A percentile compares a stretch with the other conserved stretches of the same genome.
Evolutionary conservation across 352 stramenopile species (phyloP).

Genomic region (Phytophthora foliorum): DNA sequence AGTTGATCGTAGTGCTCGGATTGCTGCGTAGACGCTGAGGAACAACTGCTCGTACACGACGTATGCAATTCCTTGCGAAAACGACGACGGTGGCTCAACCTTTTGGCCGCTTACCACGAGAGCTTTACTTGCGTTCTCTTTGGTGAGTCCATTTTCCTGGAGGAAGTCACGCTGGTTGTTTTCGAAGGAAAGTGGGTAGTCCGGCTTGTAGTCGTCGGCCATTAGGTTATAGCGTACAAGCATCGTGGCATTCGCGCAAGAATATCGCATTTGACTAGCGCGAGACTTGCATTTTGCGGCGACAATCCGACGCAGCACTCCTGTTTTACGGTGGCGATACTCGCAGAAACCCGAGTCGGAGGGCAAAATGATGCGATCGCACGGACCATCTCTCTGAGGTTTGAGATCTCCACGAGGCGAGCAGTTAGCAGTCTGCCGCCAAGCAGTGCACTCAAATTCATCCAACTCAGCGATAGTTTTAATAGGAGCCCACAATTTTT

Average conservation of each 20-base stretch:
- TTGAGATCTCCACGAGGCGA: slow-evolving; percentile 42
- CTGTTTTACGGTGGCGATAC: slow-evolving; percentile 48
- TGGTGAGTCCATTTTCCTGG: slow-evolving; percentile 47
- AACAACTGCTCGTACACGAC: slow-evolving; percentile 67
- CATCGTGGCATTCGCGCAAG: slow-evolving; percentile 53
- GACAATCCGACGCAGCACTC: slow-evolving; percentile 47
- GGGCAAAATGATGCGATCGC: slow-evolving; percentile 40
- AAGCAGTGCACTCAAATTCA: slow-evolving; percentile 59
- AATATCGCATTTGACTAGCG: slow-evolving; percentile 45
- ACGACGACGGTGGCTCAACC: slow-evolving; percentile 24
- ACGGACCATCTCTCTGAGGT: slow-evolving; percentile 38
- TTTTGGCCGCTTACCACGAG: slow-evolving; percentile 53
- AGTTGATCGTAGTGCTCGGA: slow-evolving; percentile 53
- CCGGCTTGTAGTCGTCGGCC: slow-evolving; percentile 55
- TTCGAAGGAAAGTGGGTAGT: slow-evolving; percentile 38
- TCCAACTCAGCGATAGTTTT: slow-evolving; percentile 43
- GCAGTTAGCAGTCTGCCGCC: slow-evolving; percentile 58
- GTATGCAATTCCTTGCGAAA: slow-evolving; percentile 54
- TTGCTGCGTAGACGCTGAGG: slow-evolving; percentile 58
- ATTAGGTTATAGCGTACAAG: slow-evolving; percentile 59
- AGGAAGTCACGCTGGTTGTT: slow-evolving; percentile 37
- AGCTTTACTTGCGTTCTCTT: slow-evolving; percentile 39
- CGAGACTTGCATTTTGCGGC: slow-evolving; percentile 63
- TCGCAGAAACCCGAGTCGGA: slow-evolving; percentile 64
- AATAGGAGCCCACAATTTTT: slow-evolving; percentile 30